These are phyloP conservation scores for Fulvia fulva DNA, from an alignment of 2,329 filamentous ascomycete genomes.

Conservation along the genomic window DNA sequence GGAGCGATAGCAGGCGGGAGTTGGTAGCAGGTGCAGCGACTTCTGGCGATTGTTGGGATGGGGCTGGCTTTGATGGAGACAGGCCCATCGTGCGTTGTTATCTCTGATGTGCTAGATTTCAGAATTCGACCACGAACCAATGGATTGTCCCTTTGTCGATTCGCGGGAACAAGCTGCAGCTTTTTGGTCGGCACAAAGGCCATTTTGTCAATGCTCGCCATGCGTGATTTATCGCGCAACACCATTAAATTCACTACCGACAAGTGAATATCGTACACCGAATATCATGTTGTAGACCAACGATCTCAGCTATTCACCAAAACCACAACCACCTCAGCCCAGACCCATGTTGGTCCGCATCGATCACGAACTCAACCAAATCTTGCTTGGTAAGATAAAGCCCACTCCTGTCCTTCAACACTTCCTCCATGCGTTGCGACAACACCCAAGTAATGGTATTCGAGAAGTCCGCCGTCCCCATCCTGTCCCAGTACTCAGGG, in stretches of 20 bases:
- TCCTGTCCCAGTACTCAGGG: slow-evolving; percentile 12
- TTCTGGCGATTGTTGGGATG: background rate
- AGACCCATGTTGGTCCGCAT: slow-evolving; percentile 14
- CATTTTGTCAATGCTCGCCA: background rate
- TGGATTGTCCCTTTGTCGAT: too few relatives aligned
- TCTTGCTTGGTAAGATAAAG: slow-evolving; percentile 1
- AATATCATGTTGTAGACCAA: background rate
- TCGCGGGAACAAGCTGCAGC: background rate
- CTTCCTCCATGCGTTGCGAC: slow-evolving; percentile 3
- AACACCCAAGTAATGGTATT: slow-evolving; percentile 5
- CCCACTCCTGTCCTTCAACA: background rate
- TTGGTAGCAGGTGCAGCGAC: background rate
- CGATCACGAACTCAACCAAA: slow-evolving; percentile 8
- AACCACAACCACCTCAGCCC: slow-evolving; percentile 18
- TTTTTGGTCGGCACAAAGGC: background rate
- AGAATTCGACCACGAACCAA: too few relatives aligned
- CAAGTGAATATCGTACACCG: background rate
- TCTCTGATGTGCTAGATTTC: background rate
- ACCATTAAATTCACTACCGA: background rate
- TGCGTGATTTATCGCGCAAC: background rate
- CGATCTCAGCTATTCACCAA: slow-evolving; percentile 9
- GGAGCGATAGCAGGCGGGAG: background rate
- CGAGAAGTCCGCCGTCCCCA: slow-evolving; percentile 18
- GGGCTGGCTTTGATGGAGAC: background rate
- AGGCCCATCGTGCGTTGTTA: background rate